Evolutionary conservation across 768 basidiomycete genomes (phyloP).

Genomic region (Lanmaoa pseudosensibilis): DNA sequence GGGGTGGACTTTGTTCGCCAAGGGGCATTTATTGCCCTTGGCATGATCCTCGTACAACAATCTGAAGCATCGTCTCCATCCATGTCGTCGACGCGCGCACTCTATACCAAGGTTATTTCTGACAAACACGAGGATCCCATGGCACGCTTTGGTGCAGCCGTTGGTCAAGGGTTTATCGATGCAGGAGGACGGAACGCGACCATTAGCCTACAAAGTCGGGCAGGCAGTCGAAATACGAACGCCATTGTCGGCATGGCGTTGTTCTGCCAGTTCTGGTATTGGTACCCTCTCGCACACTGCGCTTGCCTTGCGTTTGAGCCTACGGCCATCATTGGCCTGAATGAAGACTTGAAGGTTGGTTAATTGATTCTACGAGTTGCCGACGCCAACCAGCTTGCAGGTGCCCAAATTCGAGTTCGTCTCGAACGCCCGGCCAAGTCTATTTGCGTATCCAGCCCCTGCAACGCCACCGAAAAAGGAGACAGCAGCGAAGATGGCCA

Average conservation of each 20-base stretch:
- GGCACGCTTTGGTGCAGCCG: constrained; percentile 95
- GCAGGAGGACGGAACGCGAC: constrained; percentile 97
- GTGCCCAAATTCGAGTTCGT: constrained; percentile 91
- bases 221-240: constrained; percentile 88
- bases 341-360: constrained; percentile 78
- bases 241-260: constrained; percentile 98
- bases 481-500: constrained; percentile 85
- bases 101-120: constrained; percentile 84
- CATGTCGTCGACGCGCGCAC: constrained; percentile 73
- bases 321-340: constrained; percentile 91
- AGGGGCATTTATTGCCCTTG: constrained; percentile 92
- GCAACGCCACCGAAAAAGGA: constrained; percentile 93
- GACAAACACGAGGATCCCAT: constrained; percentile 99
- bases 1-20: constrained; percentile 98
- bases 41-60: constrained; percentile 96
- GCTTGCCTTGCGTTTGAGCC: constrained; percentile 92
- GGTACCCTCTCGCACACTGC: constrained; percentile 97
- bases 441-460: constrained; percentile 88
- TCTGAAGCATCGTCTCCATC: constrained; percentile 89
- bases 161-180: constrained; percentile 97
- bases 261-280: constrained; percentile 99
- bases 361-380: not conserved
- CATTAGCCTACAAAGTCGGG: constrained; percentile 89
- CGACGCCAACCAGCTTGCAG: constrained; percentile 40
- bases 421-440: constrained; percentile 85